These are phyloP conservation scores for Colletotrichum liaoningense DNA, from an alignment of 2,329 filamentous ascomycete genomes.

Conservation along the genomic window DNA sequence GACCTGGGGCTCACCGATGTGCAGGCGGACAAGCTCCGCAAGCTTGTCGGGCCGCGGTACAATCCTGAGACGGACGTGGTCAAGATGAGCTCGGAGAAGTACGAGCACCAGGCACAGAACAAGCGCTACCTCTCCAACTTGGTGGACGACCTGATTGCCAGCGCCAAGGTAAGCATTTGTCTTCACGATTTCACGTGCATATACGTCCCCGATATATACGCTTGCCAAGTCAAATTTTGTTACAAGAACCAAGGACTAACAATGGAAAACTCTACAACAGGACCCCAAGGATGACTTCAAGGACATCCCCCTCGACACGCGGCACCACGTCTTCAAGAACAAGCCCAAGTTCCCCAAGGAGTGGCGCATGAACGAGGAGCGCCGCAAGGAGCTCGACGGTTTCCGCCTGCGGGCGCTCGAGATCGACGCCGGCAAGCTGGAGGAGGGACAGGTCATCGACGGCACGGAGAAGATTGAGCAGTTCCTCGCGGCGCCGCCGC, in stretches of 20 bases:
- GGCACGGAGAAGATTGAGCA: constrained; percentile 62
- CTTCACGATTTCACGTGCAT: neutral
- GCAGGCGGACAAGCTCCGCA: constrained; percentile 85
- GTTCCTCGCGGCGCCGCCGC: constrained; percentile 42
- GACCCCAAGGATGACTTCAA: constrained; percentile 84
- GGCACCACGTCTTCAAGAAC: constrained; percentile 80
- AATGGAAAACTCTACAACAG: constrained; percentile 47
- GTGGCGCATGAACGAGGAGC: constrained; percentile 83
- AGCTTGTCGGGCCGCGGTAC: constrained; percentile 86
- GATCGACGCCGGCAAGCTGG: constrained; percentile 65
- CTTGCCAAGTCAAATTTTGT: no score
- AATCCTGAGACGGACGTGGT: constrained; percentile 85
- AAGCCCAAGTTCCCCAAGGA: constrained; percentile 80
- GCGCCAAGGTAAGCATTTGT: constrained; percentile 70
- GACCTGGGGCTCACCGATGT: constrained; percentile 77
- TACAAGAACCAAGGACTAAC: neutral
- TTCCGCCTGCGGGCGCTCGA: constrained; percentile 63
- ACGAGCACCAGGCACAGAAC: constrained; percentile 91
- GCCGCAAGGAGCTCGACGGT: constrained; percentile 73
- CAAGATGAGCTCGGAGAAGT: constrained; percentile 92
- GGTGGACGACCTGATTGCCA: constrained; percentile 77
- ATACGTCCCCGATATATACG: neutral
- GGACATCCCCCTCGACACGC: constrained; percentile 89
- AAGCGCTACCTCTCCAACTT: constrained; percentile 92
- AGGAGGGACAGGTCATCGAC: constrained; percentile 69